Evolutionary conservation across 2,329 filamentous ascomycete genomes (phyloP).

Genomic region (Hymenoscyphus infarciens): DNA sequence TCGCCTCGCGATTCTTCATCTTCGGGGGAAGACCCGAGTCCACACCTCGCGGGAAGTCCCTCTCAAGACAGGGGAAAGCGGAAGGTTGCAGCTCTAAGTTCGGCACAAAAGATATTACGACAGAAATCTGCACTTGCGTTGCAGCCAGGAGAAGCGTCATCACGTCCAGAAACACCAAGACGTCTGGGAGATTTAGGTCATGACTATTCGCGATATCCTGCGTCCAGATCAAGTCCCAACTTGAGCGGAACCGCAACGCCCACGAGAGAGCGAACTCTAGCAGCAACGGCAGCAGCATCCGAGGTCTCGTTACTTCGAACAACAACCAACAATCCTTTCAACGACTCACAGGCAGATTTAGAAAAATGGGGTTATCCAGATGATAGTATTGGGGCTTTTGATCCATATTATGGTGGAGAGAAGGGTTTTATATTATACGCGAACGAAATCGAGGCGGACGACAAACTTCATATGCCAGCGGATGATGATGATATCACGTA

Average conservation of each 20-base stretch:
- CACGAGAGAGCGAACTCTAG: neutral
- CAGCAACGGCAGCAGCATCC: slow-evolving; percentile 7
- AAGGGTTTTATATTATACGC: slow-evolving; percentile 42
- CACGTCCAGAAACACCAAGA: slow-evolving; percentile 21
- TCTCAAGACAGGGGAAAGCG: slow-evolving; percentile 9
- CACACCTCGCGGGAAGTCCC: slow-evolving; percentile 8
- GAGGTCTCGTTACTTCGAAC: slow-evolving; percentile 18
- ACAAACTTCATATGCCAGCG: slow-evolving; percentile 50
- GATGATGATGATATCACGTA: slow-evolving; percentile 44
- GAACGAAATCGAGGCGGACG: slow-evolving; percentile 50
- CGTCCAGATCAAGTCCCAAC: slow-evolving; percentile 21
- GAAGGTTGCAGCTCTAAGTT: slow-evolving; percentile 17
- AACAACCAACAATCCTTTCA: slow-evolving; percentile 24
- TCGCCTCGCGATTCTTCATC: slow-evolving; percentile 21
- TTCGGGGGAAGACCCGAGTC: slow-evolving; percentile 19
- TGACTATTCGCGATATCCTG: slow-evolving; percentile 35
- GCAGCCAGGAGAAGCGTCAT: slow-evolving; percentile 6
- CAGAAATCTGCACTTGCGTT: slow-evolving; percentile 23
- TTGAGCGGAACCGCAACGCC: slow-evolving; percentile 8
- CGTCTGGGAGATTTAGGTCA: slow-evolving; percentile 28
- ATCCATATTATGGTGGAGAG: slow-evolving; percentile 40
- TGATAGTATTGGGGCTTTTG: slow-evolving; percentile 44
- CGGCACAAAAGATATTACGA: slow-evolving; percentile 22
- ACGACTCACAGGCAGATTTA: slow-evolving; percentile 29
- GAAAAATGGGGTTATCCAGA: slow-evolving; percentile 43